Evolutionary conservation across 2,329 filamentous ascomycete genomes (phyloP), one percentile per base, ranked within the genome.

Genomic region (Thermoascus crustaceus): DNA sequence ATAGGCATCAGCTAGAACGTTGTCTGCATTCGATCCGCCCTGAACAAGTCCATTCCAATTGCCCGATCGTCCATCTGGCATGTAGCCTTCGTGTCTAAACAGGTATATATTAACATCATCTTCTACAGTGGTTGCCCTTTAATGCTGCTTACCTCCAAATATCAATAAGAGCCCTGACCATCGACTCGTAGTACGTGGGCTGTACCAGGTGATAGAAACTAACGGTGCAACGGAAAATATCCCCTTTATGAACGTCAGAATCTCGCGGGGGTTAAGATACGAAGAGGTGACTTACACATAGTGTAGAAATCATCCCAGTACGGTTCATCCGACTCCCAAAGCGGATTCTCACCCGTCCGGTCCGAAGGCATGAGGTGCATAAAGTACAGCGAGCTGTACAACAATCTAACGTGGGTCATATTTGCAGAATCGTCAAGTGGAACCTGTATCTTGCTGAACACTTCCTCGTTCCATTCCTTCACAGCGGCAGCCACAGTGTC

Each of bases 261-360:
- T 11, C 14, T 10, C 24, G 2, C 9, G 2, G 24, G 4, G 7
- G 7, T 26, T 4, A 3, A 11, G 24, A 26, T 26, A 26, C 13
- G 9, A 21, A 17, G 27, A 13, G 61, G 56, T n/a, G 73, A 40
- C 51, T 42, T 21, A 57, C 53, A 57, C 35, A 57, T 44, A 3
- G 80, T 84, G 47, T 82, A 83, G 10, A 80, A 74, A 37, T 84
- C 80, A 42, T 82, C 76, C 52, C 80, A 85, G 46, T 78, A 83
- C 2, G 80, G 79, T 54, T 84, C 80, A 0, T 52, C 49, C 0
- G 75, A 78, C 0, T 64, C 53, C 80, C 80, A 85, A 0, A 71
- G 57, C 0, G 80, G 79, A 42, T 84, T 85, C 52, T 85, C 81
- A 0, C 78, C 79, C 0, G 78, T 82, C 39, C 78, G 73, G 50